These are phyloP conservation scores for Aspergillus indologenus DNA, from an alignment of 495 filamentous ascomycete species.

Conservation along the genomic window DNA sequence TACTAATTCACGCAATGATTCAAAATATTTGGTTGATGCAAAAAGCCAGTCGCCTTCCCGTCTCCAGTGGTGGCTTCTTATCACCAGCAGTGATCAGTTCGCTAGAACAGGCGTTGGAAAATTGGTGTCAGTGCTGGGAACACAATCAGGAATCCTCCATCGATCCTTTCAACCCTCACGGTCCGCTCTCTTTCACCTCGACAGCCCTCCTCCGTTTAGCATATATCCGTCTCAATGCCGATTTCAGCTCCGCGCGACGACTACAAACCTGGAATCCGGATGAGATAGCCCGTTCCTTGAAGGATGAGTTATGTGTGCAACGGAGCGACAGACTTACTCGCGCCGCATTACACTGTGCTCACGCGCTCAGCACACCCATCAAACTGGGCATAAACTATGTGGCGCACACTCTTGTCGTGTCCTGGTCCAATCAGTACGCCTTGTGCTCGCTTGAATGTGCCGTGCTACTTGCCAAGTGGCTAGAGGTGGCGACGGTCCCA, in stretches of 20 bases:
- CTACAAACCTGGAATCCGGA: slow-evolving; percentile 61
- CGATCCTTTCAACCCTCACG: slow-evolving; percentile 51
- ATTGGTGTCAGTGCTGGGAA: slow-evolving; percentile 64
- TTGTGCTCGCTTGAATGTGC: slow-evolving; percentile 69
- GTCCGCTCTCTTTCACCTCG: slow-evolving; percentile 64
- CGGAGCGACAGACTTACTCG: slow-evolving; percentile 56
- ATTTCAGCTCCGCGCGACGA: slow-evolving; percentile 58
- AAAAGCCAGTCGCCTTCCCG: slow-evolving; percentile 48
- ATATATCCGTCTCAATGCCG: slow-evolving; percentile 65
- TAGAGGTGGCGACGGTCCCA: slow-evolving; percentile 39
- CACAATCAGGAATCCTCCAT: slow-evolving; percentile 50
- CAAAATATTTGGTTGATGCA: slow-evolving; percentile 68
- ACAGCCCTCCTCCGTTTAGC: slow-evolving; percentile 63
- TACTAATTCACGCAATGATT: slow-evolving; percentile 64
- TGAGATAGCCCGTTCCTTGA: slow-evolving; percentile 56
- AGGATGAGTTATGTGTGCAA: slow-evolving; percentile 54
- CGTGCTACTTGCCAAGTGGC: slow-evolving; percentile 58
- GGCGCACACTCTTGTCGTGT: slow-evolving; percentile 62
- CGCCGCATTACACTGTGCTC: slow-evolving; percentile 65
- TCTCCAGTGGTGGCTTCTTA: slow-evolving; percentile 45
- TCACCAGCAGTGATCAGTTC: slow-evolving; percentile 54
- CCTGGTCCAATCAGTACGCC: slow-evolving; percentile 72
- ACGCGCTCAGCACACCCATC: slow-evolving; percentile 64
- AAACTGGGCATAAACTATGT: slow-evolving; percentile 68
- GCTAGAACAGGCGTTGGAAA: slow-evolving; percentile 55